phyloP scores from a whole-genome alignment of 352 stramenopile genomes.

The Pythium insidiosum region DNA sequence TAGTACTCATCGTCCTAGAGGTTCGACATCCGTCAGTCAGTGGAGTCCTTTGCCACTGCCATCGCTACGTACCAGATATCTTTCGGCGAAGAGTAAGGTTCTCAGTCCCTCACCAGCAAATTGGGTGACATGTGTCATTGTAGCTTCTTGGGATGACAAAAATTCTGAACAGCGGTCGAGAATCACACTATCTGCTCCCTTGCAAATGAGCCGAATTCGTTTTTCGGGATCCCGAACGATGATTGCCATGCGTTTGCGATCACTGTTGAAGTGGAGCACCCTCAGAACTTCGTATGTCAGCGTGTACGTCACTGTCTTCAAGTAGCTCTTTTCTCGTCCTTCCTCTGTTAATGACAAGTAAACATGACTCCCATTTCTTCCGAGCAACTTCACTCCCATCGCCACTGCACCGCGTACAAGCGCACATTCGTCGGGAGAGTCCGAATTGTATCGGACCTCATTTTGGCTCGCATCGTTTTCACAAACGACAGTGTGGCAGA shows the following conservation, averaged over 20 bases:
- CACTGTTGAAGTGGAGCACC: slow-evolving; percentile 69
- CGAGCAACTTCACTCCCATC: slow-evolving; percentile 80
- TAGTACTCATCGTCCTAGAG: slow-evolving; percentile 61
- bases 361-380: slow-evolving; percentile 35
- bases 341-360: slow-evolving; percentile 61
- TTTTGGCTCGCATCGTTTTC: slow-evolving; percentile 30
- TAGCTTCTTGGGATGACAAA: slow-evolving; percentile 36
- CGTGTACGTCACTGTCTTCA: slow-evolving; percentile 63
- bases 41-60: too few relatives aligned
- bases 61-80: slow-evolving; percentile 37
- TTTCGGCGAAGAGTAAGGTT: slow-evolving; percentile 79
- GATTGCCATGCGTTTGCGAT: slow-evolving; percentile 79
- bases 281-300: slow-evolving; percentile 60
- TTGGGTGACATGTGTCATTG: slow-evolving; percentile 68
- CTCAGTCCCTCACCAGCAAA: slow-evolving; percentile 83
- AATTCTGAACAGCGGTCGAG: slow-evolving; percentile 59
- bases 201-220: slow-evolving; percentile 63
- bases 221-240: slow-evolving; percentile 53
- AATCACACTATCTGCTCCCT: slow-evolving; percentile 76
- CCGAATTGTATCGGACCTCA: slow-evolving; percentile 78
- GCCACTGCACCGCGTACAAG: slow-evolving; percentile 73
- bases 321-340: slow-evolving; percentile 34
- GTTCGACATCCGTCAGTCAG: too few relatives aligned
- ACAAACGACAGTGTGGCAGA: slow-evolving; percentile 85
- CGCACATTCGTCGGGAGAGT: slow-evolving; percentile 90